Evolutionary conservation across 768 basidiomycete genomes (phyloP), one percentile per base, ranked within the genome.

Genomic region (Mycena alexandri): DNA sequence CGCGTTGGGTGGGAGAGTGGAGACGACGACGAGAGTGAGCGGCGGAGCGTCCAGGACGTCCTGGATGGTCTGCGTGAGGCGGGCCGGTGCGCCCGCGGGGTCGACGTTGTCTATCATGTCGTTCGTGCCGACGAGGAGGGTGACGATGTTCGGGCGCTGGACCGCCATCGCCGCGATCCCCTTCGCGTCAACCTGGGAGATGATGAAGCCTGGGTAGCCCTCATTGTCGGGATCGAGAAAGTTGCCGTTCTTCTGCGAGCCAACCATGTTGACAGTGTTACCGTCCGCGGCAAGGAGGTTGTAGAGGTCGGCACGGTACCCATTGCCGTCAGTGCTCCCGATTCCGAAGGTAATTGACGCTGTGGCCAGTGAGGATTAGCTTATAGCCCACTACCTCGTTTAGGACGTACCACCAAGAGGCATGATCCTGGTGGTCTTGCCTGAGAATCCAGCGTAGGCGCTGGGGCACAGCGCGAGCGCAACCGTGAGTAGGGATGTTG

Each of bases 251-350:
- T 41, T 22, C 21, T 63, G 62, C 16, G 53, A 55, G 43, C 62
- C 62, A 34, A 63, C 62, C 62, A 63, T 55, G 53, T 63, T 48
- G 14, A 63, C 42, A 14, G 43, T 47, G 44, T 63, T 63, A 25
- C 62, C 62, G 44, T 63, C 62, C 33, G 52, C 53, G 53, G 62
- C 62, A 52, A 63, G 62, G 53, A 63, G 62, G 62, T 63, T 63
- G 62, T 63, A 63, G 22, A 63, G 53, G 43, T 46, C 54, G 25
- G 29, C 53, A 33, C 62, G 62, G 43, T 55, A 63, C 9, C 62
- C 62, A 34, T 63, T 63, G 8, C 52, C 62, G 53, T 63, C 53
- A 21, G 29, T 63, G 22, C 53, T 55, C 1, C 53, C 53, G 21
- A n/a, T 21, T 0, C 62, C 62, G 44, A 54, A 63, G 21, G 62